Evolutionary conservation across 495 filamentous ascomycete species (phyloP), one percentile per base, ranked within the genome.

Genomic region (Hapsidospora chrysogenum): DNA sequence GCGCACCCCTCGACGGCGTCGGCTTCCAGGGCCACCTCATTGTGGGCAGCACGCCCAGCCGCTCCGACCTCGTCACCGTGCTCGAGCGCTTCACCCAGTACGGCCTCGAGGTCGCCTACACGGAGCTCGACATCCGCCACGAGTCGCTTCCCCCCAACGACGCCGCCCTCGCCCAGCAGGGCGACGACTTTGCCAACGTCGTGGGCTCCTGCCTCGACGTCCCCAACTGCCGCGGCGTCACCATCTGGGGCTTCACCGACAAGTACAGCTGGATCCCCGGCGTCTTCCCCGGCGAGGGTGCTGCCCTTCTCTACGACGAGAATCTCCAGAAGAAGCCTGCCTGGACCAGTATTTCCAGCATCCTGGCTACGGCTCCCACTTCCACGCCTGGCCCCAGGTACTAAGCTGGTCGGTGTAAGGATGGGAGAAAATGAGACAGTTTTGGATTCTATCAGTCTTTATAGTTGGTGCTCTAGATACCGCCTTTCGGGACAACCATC

Each of bases 241-340:
- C 69, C n/a, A 61, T 74, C 39, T 77, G 73, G 74, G 61, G 68
- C 39, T 76, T 65, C 55, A 68, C 62, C 14, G 74, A 78, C 44
- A 66, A 68, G 51, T 70, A 73, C 51, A 61, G 54, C 13, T 74
- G 71, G 71, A 33, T 66, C 11, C 63, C 63, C 0, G 41, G 33
- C 11, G 52, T 49, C 0, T 67, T 67, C 44, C 35, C 48, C 1
- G 63, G 63, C 6, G 40, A 60, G 14, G 63, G 63, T 17, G 61
- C 47, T 11, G 63, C 63, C 4, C 45, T 49, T 21, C 52, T 60
- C 2, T 67, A 61, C 60, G 60, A 67, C 40, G 47, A 52, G 38
- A 53, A 58, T 22, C 46, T 54, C 11, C 45, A 29, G 1, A 63
- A 63, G 54, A 67, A 67, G 52, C 60, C 63, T 2, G 63, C 63